Percentiles rank a stretch among this genome's conserved stretches.
These are phyloP conservation scores for Yamadazyma dendronema DNA, from an alignment of 1,139 yeast species.

Conservation along the genomic window DNA sequence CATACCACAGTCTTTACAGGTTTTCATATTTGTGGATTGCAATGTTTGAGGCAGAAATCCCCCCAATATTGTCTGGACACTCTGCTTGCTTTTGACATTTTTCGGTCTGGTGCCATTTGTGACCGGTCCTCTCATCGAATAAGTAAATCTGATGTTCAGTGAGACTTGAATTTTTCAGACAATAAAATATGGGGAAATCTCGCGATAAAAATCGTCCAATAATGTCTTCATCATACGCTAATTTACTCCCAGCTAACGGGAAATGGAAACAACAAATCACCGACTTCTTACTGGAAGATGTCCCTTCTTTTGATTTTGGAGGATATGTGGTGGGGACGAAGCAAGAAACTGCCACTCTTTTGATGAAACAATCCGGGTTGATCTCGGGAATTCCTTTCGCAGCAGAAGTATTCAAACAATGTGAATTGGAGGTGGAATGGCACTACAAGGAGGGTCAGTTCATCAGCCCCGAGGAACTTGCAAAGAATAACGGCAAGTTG, in stretches of 20 bases:
- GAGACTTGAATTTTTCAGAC: slow-evolving; percentile 6
- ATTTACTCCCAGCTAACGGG: slow-evolving; percentile 71
- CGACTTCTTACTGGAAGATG: slow-evolving; percentile 79
- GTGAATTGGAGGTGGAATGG: slow-evolving; percentile 74
- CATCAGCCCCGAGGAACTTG: slow-evolving; percentile 43
- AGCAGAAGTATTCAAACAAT: slow-evolving; percentile 77
- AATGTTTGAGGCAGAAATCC: too few species aligned
- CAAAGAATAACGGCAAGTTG: slow-evolving; percentile 50
- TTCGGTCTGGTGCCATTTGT: too few species aligned
- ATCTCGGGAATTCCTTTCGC: slow-evolving; percentile 92
- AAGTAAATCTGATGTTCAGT: too few species aligned
- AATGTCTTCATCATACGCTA: slow-evolving; percentile 33
- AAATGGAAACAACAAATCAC: slow-evolving; percentile 78
- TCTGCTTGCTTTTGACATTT: too few species aligned
- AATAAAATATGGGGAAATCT: neutral
- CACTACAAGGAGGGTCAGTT: slow-evolving; percentile 63
- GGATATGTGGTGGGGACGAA: slow-evolving; percentile 90
- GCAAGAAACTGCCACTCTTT: slow-evolving; percentile 68
- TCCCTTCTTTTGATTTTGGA: slow-evolving; percentile 91
- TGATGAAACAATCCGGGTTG: slow-evolving; percentile 77
- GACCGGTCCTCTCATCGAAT: too few species aligned
- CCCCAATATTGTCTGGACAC: too few species aligned
- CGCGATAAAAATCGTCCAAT: too few species aligned
- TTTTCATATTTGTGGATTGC: too few species aligned
- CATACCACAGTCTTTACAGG: slow-evolving; percentile 62